Evolutionary conservation across 2,329 filamentous ascomycete genomes (phyloP).

Genomic region (Trichoderma aggressivum): DNA sequence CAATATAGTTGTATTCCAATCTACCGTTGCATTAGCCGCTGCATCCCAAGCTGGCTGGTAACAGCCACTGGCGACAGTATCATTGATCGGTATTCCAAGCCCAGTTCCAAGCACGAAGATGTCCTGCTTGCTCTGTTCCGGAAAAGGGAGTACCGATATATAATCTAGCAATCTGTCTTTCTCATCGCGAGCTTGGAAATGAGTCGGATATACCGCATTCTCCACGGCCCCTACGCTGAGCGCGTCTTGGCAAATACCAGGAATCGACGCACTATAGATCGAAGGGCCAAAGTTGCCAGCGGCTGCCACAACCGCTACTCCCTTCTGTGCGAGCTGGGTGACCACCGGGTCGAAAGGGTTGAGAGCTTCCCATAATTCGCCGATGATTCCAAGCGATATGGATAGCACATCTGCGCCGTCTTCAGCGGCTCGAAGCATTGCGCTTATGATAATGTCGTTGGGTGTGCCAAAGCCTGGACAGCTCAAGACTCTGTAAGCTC

Average conservation of each 20-base stretch:
- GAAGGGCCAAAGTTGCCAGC: constrained; percentile 27
- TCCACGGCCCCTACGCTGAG: not conserved
- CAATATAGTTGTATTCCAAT: not conserved
- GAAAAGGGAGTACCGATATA: not conserved
- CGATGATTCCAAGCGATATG: constrained; percentile 21
- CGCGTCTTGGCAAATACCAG: too few species aligned
- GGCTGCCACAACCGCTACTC: constrained; percentile 19
- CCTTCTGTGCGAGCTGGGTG: constrained; percentile 36
- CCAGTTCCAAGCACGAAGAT: not conserved
- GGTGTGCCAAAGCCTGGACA: constrained; percentile 39
- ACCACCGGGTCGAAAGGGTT: constrained; percentile 41
- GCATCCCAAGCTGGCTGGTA: not conserved
- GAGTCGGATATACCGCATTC: not conserved
- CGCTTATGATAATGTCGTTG: constrained; percentile 52
- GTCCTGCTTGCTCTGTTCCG: too few species aligned
- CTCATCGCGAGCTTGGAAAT: not conserved
- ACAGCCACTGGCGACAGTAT: not conserved
- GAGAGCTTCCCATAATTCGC: constrained; percentile 32
- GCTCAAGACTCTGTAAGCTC: constrained; percentile 51
- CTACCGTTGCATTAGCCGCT: not conserved
- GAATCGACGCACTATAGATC: too few species aligned
- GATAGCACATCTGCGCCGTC: constrained; percentile 38
- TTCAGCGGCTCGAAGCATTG: constrained; percentile 53
- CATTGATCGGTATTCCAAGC: not conserved
- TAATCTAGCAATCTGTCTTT: not conserved